Evolutionary conservation across 495 filamentous ascomycete genomes (phyloP).

Genomic region (Penicillium diatomitis): DNA sequence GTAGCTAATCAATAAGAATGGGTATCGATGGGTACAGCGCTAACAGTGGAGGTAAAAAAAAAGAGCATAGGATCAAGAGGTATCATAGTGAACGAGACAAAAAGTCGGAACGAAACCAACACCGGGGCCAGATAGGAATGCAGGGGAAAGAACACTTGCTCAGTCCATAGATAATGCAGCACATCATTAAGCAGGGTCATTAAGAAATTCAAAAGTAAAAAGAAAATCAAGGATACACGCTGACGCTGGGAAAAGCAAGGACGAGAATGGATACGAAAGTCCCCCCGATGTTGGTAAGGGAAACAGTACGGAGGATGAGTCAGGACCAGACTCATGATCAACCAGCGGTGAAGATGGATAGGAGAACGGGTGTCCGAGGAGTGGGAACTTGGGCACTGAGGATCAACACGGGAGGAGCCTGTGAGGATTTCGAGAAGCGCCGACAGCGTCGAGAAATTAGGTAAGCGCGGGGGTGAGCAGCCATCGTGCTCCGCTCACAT

Average conservation of each 20-base stretch:
- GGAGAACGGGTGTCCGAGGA: background rate
- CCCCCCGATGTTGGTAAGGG: background rate
- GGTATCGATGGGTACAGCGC: too few species aligned
- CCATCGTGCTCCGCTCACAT: too few species aligned
- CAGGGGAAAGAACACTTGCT: slow-evolving; percentile 2
- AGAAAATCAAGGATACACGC: background rate
- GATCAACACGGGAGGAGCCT: background rate
- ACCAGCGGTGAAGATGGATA: slow-evolving; percentile 14
- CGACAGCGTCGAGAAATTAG: slow-evolving; percentile 18
- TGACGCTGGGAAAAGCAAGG: background rate
- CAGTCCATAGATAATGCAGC: too few species aligned
- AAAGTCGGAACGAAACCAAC: slow-evolving; percentile 7
- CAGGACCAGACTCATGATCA: slow-evolving; percentile 6
- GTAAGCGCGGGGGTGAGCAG: slow-evolving; percentile 18
- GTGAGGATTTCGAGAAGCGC: slow-evolving; percentile 17
- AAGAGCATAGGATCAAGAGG: background rate
- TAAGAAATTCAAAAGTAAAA: background rate
- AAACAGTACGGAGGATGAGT: slow-evolving; percentile 11
- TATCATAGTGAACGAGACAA: background rate
- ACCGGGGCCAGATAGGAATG: slow-evolving; percentile 16
- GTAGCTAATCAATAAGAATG: too few species aligned
- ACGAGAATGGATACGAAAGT: slow-evolving; percentile 3
- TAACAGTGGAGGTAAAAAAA: background rate
- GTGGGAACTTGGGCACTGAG: background rate
- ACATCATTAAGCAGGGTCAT: too few species aligned